Evolutionary conservation across 306 rosid species (phyloP).

Genomic region (Prunus mume): DNA sequence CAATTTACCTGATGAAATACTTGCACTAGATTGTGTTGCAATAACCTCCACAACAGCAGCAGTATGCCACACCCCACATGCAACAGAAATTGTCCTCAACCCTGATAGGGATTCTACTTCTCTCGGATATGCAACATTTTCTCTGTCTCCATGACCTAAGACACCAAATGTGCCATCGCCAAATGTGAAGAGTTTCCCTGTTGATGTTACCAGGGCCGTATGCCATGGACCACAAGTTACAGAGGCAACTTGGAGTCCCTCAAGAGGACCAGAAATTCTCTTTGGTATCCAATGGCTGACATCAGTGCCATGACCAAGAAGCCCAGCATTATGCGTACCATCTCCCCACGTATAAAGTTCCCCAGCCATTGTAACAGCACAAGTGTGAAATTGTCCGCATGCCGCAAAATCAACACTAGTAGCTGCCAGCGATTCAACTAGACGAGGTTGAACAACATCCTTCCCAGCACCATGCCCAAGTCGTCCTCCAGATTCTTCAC

Average conservation of each 20-base stretch:
- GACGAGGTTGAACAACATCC: slow-evolving; percentile 76
- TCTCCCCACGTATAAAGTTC: slow-evolving; percentile 98
- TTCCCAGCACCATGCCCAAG: slow-evolving; percentile 97
- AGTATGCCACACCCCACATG: slow-evolving; percentile 99
- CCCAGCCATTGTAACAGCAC: slow-evolving; percentile 91
- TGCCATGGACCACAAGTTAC: slow-evolving; percentile 99
- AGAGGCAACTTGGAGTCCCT: slow-evolving; percentile 86
- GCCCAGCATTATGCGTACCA: slow-evolving; percentile 94
- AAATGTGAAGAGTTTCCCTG: slow-evolving; percentile 86
- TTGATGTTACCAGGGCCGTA: slow-evolving; percentile 84
- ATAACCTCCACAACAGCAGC: slow-evolving; percentile 97
- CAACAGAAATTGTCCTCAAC: slow-evolving; percentile 81
- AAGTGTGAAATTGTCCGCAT: slow-evolving; percentile 97
- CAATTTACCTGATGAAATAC: slow-evolving; percentile 76
- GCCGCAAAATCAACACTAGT: slow-evolving; percentile 75
- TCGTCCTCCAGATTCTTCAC: slow-evolving; percentile 99
- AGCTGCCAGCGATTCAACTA: slow-evolving; percentile 81
- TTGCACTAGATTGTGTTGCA: slow-evolving; percentile 74
- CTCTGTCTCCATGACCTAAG: slow-evolving; percentile 89
- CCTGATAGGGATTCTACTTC: slow-evolving; percentile 89
- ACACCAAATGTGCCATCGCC: slow-evolving; percentile 99
- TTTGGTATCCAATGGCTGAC: slow-evolving; percentile 96
- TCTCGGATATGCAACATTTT: slow-evolving; percentile 68
- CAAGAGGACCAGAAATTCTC: slow-evolving; percentile 84
- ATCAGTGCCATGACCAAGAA: slow-evolving; percentile 91